phyloP scores from a whole-genome alignment of 345 rosid species.

The Aquilaria malaccensis region DNA sequence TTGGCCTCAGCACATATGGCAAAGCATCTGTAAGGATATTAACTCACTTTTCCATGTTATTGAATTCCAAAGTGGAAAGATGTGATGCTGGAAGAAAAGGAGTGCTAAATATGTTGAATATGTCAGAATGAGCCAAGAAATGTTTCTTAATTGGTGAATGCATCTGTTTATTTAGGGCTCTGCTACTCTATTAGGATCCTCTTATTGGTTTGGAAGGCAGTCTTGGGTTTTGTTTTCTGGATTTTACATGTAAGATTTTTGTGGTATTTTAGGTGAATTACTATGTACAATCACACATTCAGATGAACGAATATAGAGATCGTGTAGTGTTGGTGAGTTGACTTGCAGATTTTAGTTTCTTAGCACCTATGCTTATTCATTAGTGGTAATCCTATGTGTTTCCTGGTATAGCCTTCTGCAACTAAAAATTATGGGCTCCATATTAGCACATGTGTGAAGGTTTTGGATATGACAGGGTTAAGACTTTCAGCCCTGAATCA shows the following conservation, averaged over 20 bases:
- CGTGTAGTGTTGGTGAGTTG: conserved; percentile 73
- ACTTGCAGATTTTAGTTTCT: conserved; percentile 1
- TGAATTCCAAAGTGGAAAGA: too few relatives aligned
- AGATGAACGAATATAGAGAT: conserved; percentile 94
- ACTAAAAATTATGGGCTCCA: conserved; percentile 57
- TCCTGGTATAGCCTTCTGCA: conserved; percentile 58
- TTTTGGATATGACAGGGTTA: conserved; percentile 97
- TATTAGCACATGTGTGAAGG: conserved; percentile 71
- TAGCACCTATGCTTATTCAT: neutral
- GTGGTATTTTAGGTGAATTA: conserved; percentile 54
- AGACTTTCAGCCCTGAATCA: conserved; percentile 86
- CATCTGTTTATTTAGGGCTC: too few relatives aligned
- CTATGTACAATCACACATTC: conserved; percentile 96
- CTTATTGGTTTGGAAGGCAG: too few relatives aligned
- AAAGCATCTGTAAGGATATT: conserved; percentile 76
- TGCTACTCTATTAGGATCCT: too few relatives aligned
- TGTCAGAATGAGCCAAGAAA: too few relatives aligned
- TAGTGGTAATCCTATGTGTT: conserved; percentile 9
- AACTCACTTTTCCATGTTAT: neutral
- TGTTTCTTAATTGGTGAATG: too few relatives aligned
- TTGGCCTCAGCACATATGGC: conserved; percentile 90
- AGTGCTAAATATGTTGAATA: too few relatives aligned
- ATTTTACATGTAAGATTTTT: neutral
- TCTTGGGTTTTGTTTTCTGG: neutral
- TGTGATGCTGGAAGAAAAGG: too few relatives aligned